Conservation (phyloP, 768 basidiomycete species). For the Mycena epipterygia region DNA sequence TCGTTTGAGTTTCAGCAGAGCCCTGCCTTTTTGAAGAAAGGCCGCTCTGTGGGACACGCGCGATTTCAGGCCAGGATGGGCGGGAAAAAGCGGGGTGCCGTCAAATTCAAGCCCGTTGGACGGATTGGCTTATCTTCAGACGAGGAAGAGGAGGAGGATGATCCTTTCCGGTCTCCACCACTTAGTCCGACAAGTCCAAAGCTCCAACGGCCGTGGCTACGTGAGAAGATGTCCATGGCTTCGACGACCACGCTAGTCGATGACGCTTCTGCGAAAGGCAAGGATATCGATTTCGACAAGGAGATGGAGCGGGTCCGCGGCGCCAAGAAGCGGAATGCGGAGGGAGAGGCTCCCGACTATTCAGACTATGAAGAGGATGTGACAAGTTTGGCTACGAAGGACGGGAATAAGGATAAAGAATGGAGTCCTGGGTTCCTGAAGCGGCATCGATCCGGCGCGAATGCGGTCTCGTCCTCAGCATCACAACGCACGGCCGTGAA, state of each 20-base stretch:
- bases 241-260: conserved; percentile 43
- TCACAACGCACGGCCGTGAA: conserved; percentile 40
- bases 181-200: conserved; percentile 30
- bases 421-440: conserved; percentile 69
- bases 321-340: conserved; percentile 38
- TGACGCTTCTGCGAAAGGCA: conserved; percentile 29
- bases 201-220: conserved; percentile 39
- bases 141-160: conserved; percentile 49
- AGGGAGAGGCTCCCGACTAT: conserved; percentile 50
- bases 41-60: conserved; percentile 35
- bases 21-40: conserved; percentile 40
- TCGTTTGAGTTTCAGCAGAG: conserved; percentile 42
- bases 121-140: conserved; percentile 35
- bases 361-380: conserved; percentile 67
- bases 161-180: conserved; percentile 27
- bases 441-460: conserved; percentile 49
- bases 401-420: conserved; percentile 40
- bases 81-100: conserved; percentile 39
- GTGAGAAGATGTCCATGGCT: conserved; percentile 39
- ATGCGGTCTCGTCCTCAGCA: conserved; percentile 37
- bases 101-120: conserved; percentile 44
- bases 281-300: conserved; percentile 53
- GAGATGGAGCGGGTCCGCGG: conserved; percentile 56
- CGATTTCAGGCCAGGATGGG: conserved; percentile 31
- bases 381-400: conserved; percentile 34